Percentiles rank a stretch among this genome's conserved stretches.
Evolutionary conservation across 768 basidiomycete species (phyloP).

Genomic region (Exidia glandulosa): DNA sequence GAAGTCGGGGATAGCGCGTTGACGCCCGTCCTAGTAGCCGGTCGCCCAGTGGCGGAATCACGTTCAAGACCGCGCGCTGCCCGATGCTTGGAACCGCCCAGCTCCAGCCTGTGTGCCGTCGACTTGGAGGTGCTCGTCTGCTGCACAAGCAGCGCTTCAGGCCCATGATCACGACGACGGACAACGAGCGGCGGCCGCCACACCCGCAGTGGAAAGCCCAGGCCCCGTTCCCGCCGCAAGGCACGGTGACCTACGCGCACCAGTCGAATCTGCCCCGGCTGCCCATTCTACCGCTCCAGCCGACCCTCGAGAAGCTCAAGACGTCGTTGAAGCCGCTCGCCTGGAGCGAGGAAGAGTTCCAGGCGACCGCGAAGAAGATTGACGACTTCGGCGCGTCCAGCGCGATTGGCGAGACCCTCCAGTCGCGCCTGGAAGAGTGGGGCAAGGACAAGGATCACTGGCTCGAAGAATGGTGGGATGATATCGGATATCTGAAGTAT

Average conservation of each 20-base stretch:
- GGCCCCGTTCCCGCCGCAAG: constrained; percentile 46
- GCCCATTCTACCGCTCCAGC: constrained; percentile 59
- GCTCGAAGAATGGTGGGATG: constrained; percentile 96
- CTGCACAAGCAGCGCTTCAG: background rate
- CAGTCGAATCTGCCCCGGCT: constrained; percentile 57
- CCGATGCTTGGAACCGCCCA: no score
- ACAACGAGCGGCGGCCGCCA: background rate
- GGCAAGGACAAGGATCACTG: constrained; percentile 50
- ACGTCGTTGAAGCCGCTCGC: constrained; percentile 65
- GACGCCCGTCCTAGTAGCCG: no score
- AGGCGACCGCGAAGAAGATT: constrained; percentile 46
- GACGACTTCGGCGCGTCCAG: constrained; percentile 47
- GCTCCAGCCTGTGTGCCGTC: no score
- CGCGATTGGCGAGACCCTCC: constrained; percentile 32
- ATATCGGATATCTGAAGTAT: constrained; percentile 69
- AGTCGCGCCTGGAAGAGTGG: constrained; percentile 47
- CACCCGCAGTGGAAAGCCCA: constrained; percentile 64
- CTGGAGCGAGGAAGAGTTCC: constrained; percentile 46
- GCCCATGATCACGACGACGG: background rate
- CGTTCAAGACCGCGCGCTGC: no score
- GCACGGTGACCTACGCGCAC: constrained; percentile 50
- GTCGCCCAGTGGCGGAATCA: no score
- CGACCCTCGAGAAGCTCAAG: constrained; percentile 60
- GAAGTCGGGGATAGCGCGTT: no score
- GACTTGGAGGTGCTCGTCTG: background rate